A percentile compares a stretch with the other conserved stretches of the same genome.
phyloP scores from a whole-genome alignment of 2,329 filamentous ascomycete genomes.

The Penicillium fuscoglaucum region DNA sequence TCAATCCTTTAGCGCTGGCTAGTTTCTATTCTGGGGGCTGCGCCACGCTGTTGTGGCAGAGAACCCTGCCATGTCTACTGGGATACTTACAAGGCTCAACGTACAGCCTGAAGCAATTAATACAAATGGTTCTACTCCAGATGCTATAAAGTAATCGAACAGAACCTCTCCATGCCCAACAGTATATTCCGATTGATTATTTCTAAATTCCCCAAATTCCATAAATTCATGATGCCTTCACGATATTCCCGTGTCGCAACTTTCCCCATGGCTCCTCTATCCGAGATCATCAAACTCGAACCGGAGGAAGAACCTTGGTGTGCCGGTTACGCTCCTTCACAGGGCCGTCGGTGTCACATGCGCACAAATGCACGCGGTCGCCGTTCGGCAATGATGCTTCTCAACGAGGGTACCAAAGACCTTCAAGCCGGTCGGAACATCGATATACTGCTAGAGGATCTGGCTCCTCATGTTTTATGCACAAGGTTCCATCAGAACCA shows the following conservation, averaged over 20 bases:
- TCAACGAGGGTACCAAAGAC: slow-evolving; percentile 17
- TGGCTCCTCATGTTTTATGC: slow-evolving; percentile 29
- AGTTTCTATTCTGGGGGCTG: neutral
- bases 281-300: slow-evolving; percentile 20
- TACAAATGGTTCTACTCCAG: neutral
- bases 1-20: neutral
- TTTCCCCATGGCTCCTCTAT: slow-evolving; percentile 10
- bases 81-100: neutral
- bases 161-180: neutral
- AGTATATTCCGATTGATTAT: neutral
- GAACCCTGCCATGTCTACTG: neutral
- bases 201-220: neutral
- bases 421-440: slow-evolving; percentile 15
- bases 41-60: neutral
- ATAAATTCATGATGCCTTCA: slow-evolving; percentile 3
- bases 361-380: slow-evolving; percentile 16
- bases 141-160: neutral
- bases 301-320: slow-evolving; percentile 21
- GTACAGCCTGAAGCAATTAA: neutral
- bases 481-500: slow-evolving; percentile 22
- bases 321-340: slow-evolving; percentile 18
- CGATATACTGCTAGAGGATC: slow-evolving; percentile 16
- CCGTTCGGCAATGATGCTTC: slow-evolving; percentile 12
- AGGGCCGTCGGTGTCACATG: slow-evolving; percentile 18
- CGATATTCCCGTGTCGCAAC: neutral